phyloP scores from a whole-genome alignment of 2,329 filamentous ascomycete species.

The Elsinoe necatrix region DNA sequence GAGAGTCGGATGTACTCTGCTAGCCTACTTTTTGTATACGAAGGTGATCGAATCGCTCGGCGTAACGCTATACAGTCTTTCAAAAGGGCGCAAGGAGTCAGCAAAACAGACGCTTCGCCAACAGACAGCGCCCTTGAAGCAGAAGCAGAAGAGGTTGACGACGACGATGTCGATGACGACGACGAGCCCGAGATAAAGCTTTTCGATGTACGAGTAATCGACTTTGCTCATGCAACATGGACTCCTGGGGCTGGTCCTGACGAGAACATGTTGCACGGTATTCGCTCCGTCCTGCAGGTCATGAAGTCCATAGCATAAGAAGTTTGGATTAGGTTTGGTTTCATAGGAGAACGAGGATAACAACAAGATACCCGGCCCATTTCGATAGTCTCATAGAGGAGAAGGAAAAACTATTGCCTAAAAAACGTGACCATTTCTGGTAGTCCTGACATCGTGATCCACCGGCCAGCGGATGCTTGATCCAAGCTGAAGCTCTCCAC shows the following conservation, averaged over 20 bases:
- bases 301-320: conserved; percentile 53
- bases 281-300: conserved; percentile 62
- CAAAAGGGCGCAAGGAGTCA: conserved; percentile 1
- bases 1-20: conserved; percentile 62
- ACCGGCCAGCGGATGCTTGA: too few relatives aligned
- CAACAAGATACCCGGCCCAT: conserved; percentile 10
- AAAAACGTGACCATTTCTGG: neutral
- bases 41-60: conserved; percentile 52
- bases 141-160: conserved; percentile 45
- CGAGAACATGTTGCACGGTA: conserved; percentile 69
- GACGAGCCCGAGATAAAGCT: conserved; percentile 55
- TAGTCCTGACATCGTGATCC: neutral
- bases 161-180: conserved; percentile 50
- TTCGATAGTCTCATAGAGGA: neutral
- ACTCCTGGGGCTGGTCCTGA: conserved; percentile 75
- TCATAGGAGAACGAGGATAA: neutral
- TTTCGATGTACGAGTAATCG: conserved; percentile 78
- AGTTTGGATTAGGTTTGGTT: neutral
- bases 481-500: too few relatives aligned
- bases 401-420: neutral
- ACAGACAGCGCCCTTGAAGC: conserved; percentile 21
- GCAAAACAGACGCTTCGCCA: conserved; percentile 17
- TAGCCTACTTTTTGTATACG: conserved; percentile 57
- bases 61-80: conserved; percentile 19
- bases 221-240: conserved; percentile 90